Evolutionary conservation across 805 yeast genomes (phyloP), one percentile per base, ranked within the genome.

Genomic region (Diddensiella santjacobensis): DNA sequence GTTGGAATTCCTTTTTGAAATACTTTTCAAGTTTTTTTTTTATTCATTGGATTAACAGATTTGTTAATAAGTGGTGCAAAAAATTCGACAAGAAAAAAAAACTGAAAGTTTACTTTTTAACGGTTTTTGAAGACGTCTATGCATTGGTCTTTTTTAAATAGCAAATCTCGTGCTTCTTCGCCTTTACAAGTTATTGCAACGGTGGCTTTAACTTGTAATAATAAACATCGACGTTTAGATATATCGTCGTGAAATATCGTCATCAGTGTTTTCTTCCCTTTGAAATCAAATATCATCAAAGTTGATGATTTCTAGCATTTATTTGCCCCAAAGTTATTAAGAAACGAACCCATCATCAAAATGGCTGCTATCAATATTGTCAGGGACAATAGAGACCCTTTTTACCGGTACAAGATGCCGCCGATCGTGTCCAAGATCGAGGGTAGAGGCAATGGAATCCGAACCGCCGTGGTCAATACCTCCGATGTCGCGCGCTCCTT

Each of bases 361-460:
- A 88, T 88, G 96, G 85, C 96, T 48, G 74, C 81, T 59, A 84
- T 91, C 65, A 91, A 93, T 71, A 91, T 93, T 62, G 84, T 96
- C 70, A 89, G 99, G 76, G 96, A 89, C 65, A 93, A 91, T 75
- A 82, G 85, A 63, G 99, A 93, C 74, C 97, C 97, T 40, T 93
- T 93, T 70, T 93, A 93, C 81, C 96, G 99, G 75, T 93, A 93
- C 72, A 93, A 93, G 75, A 93, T 93, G 99, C 99, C 99, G 66
- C 85, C 95, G 38, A 84, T 93, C 71, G 95, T 87, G 72, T 87
- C 96, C 59, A 93, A 93, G 78, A 87, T 87, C 57, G 98, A 93
- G 74, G 99, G 99, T 70, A 81, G 96, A 68, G 99, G 99, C 74
- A 93, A 93, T 73, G 99, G 99, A 82, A 93, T 93, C 72, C 90